Evolutionary conservation across 805 yeast species (phyloP).

Genomic region (Metschnikowia santaceciliae): DNA sequence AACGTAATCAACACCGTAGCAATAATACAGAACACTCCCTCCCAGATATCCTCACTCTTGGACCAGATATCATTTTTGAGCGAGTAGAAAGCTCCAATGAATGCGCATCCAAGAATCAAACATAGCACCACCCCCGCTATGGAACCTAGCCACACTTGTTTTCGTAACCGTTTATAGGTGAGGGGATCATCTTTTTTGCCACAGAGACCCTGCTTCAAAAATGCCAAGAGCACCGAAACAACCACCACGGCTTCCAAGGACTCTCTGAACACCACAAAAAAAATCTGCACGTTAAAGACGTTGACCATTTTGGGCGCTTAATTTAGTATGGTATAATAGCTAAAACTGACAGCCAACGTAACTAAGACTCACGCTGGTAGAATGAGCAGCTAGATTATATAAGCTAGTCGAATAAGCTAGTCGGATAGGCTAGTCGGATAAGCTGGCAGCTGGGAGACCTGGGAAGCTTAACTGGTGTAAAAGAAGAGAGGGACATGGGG

Average conservation of each 20-base stretch:
- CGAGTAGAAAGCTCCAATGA: conserved; percentile 88
- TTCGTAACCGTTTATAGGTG: conserved; percentile 57
- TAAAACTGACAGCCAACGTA: too few species aligned
- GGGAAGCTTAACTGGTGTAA: neutral
- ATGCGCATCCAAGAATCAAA: conserved; percentile 82
- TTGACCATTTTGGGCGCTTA: conserved; percentile 32
- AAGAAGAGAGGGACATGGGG: neutral
- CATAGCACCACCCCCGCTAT: conserved; percentile 69
- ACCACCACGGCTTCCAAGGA: conserved; percentile 87
- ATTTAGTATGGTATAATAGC: too few species aligned
- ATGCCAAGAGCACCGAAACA: conserved; percentile 86
- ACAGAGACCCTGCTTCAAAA: conserved; percentile 84
- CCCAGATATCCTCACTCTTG: conserved; percentile 89
- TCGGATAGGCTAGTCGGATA: too few species aligned
- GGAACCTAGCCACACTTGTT: conserved; percentile 87
- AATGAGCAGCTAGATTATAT: too few species aligned
- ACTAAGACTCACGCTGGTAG: too few species aligned
- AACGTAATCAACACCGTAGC: conserved; percentile 84
- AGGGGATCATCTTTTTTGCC: conserved; percentile 40
- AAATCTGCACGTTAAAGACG: conserved; percentile 70
- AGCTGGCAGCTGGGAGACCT: neutral
- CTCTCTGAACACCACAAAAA: conserved; percentile 91
- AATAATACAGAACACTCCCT: conserved; percentile 87
- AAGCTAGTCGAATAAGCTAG: too few species aligned
- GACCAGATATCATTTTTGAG: conserved; percentile 82